phyloP scores from a whole-genome alignment of 345 rosid species.

The Acer negundo region DNA sequence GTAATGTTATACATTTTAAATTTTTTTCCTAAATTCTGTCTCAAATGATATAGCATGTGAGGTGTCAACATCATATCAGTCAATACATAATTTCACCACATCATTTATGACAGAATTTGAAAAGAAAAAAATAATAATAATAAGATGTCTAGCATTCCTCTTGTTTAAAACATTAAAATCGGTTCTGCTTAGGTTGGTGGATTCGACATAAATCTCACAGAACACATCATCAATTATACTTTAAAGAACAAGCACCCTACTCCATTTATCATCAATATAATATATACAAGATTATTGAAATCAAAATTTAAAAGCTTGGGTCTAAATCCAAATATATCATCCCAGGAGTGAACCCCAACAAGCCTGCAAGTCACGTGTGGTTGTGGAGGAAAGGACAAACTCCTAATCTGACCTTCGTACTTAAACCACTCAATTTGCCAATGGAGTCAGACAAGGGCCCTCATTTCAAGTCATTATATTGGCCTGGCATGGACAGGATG shows the following conservation, averaged over 20 bases:
- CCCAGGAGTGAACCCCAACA: not conserved
- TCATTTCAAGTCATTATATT: too few species aligned
- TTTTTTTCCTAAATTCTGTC: too few species aligned
- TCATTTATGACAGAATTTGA: too few species aligned
- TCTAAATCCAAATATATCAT: not conserved
- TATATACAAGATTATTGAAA: too few species aligned
- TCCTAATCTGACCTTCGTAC: not conserved
- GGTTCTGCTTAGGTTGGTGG: not conserved
- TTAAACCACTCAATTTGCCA: not conserved
- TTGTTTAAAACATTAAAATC: not conserved
- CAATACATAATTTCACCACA: too few species aligned
- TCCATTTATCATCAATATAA: too few species aligned
- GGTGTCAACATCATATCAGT: too few species aligned
- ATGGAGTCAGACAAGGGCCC: not conserved
- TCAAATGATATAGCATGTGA: too few species aligned
- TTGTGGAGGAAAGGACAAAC: not conserved
- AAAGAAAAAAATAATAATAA: too few species aligned
- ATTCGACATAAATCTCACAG: not conserved
- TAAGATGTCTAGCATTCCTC: too few species aligned
- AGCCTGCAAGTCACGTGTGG: not conserved
- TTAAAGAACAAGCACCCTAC: not conserved
- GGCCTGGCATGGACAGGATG: too few species aligned
- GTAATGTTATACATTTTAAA: too few species aligned
- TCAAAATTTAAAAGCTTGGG: not conserved
- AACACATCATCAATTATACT: not conserved